These are phyloP conservation scores for Tetrahymena malaccensis DNA, from an alignment of 73 alveolate genomes.

Conservation along the genomic window DNA sequence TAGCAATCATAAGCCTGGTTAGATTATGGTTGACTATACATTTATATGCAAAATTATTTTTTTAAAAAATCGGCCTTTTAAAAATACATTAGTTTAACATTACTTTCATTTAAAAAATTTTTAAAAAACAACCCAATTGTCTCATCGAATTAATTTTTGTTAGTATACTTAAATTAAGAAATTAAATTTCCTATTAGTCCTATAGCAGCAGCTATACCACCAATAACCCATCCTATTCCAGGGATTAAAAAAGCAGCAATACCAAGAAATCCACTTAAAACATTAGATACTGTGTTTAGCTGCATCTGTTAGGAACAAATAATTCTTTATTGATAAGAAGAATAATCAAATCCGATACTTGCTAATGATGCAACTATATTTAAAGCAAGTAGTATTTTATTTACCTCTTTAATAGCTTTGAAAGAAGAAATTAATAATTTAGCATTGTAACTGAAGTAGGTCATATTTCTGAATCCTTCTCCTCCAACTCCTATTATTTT, in stretches of 20 bases:
- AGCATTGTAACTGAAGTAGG: not conserved
- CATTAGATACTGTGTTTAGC: not conserved
- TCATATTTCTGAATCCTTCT: not conserved
- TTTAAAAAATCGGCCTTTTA: not conserved
- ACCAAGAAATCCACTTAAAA: not conserved
- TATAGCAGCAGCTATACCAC: not conserved
- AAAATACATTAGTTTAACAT: too few species aligned
- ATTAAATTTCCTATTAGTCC: not conserved
- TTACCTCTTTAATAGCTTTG: not conserved
- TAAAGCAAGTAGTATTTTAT: not conserved
- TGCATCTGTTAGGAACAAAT: not conserved
- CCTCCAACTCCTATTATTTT: not conserved
- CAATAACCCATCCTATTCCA: not conserved
- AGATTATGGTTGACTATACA: not conserved
- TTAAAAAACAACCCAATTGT: not conserved
- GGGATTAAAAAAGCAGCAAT: not conserved
- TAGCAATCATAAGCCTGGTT: not conserved
- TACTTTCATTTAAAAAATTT: not conserved
- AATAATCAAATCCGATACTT: not conserved
- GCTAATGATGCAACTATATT: not conserved
- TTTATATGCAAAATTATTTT: too few species aligned
- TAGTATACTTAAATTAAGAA: not conserved
- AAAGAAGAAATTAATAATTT: not conserved
- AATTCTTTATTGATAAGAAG: not conserved
- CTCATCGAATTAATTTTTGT: too few species aligned